Evolutionary conservation across 2,329 filamentous ascomycete species (phyloP), one percentile per base, ranked within the genome.

Genomic region (Aspergillus neotritici): DNA sequence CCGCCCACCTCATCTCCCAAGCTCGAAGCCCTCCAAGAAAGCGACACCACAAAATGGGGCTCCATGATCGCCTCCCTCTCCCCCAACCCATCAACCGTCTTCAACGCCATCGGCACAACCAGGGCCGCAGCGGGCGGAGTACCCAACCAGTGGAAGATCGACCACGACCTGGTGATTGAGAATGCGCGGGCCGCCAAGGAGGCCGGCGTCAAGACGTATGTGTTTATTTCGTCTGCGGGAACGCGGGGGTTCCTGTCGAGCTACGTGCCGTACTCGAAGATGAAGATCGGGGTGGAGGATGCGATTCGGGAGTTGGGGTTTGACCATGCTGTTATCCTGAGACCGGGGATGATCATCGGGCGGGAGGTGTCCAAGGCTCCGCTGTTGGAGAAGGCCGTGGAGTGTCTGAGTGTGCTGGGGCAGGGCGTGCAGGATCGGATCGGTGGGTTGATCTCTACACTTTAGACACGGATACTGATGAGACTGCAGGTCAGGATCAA

Each of bases 211-310:
- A 62, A 60, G 41, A 65, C 61, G 0, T 66, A 63, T 37, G 56
- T 67, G 10, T 65, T 55, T 43, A 61, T 64, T 25, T 66, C 64
- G 5, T 63, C 61, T 40, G 59, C 41, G 11, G 64, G 64, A 0
- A 65, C 59, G 3, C 54, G 62, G 17, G 55, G 62, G 1, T 38
- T 60, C 1, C 38, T 63, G 6, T 55, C 50, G 14, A 21, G 51
- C 9, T 57, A 54, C 40, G 46, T 63, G n/a, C 64, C 64, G 2
- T 67, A 65, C 31, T 59, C 55, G 28, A 61, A 60, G 45, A 67
- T 67, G 64, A 67, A 67, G 46, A 50, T 58, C 16, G 64, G 60
- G 0, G 62, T 67, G 5, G 64, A 67, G 43, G 57, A 64, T 48
- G 52, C 62, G 9, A 61, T 67, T 44, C 56, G 60, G 42, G 60